Evolutionary conservation across 257 asterid species (phyloP).

Genomic region (Solanum chaucha): DNA sequence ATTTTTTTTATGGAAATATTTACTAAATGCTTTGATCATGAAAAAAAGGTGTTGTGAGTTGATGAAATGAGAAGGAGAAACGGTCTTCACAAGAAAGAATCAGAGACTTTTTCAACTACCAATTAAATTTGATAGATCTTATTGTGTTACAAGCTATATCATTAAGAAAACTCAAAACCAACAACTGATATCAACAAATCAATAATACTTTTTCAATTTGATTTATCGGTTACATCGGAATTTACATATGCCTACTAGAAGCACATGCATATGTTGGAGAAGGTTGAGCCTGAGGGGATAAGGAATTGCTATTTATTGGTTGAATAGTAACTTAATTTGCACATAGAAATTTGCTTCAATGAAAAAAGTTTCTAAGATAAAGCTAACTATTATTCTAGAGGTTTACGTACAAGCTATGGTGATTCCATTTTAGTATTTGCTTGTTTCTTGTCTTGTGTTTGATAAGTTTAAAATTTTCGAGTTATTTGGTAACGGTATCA

Average conservation of each 20-base stretch:
- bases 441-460: not conserved
- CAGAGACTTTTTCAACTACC: not conserved
- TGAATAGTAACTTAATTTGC: not conserved
- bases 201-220: not conserved
- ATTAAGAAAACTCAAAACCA: not conserved
- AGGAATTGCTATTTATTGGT: not conserved
- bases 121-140: not conserved
- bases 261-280: not conserved
- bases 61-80: not conserved
- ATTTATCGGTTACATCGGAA: not conserved
- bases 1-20: not conserved
- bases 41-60: not conserved
- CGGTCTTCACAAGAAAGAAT: not conserved
- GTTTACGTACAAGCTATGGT: not conserved
- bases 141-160: not conserved
- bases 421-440: not conserved
- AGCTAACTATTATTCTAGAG: not conserved
- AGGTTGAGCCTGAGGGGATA: not conserved
- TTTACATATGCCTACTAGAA: not conserved
- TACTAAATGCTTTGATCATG: not conserved
- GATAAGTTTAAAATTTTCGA: not conserved
- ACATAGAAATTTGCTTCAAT: not conserved
- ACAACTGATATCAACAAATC: not conserved
- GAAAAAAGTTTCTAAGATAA: not conserved
- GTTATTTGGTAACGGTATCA: not conserved